A percentile compares a stretch with the other conserved stretches of the same genome.
phyloP scores from a whole-genome alignment of 2,329 filamentous ascomycete genomes.

The Fusarium gaditjirri region DNA sequence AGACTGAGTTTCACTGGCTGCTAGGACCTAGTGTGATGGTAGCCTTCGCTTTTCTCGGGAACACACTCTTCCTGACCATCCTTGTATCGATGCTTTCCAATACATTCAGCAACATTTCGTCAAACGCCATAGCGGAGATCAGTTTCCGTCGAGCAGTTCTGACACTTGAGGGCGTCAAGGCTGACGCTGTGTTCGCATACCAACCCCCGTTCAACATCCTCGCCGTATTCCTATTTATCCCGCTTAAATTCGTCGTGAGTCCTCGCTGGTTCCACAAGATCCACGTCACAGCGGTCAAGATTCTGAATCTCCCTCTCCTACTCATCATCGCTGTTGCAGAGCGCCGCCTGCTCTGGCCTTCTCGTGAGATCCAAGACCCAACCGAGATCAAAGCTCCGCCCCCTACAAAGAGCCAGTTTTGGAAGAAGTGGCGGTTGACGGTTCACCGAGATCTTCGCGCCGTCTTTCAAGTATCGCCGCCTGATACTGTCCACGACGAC shows the following conservation, averaged over 20 bases:
- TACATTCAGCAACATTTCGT: slow-evolving; percentile 81
- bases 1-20: slow-evolving; percentile 80
- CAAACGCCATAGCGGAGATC: slow-evolving; percentile 83
- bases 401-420: slow-evolving; percentile 61
- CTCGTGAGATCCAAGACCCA: slow-evolving; percentile 27
- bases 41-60: slow-evolving; percentile 85
- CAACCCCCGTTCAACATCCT: slow-evolving; percentile 86
- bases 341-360: slow-evolving; percentile 72
- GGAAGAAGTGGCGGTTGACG: slow-evolving; percentile 75
- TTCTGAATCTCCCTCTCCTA: slow-evolving; percentile 79
- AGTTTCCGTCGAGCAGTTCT: slow-evolving; percentile 84
- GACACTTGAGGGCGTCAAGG: slow-evolving; percentile 87
- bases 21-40: slow-evolving; percentile 84
- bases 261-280: slow-evolving; percentile 92
- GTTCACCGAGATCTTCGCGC: slow-evolving; percentile 77
- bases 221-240: slow-evolving; percentile 77
- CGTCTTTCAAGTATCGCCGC: slow-evolving; percentile 78
- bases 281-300: slow-evolving; percentile 79
- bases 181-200: slow-evolving; percentile 84
- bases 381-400: slow-evolving; percentile 36
- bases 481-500: slow-evolving; percentile 66
- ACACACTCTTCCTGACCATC: slow-evolving; percentile 89
- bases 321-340: slow-evolving; percentile 77
- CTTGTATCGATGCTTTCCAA: slow-evolving; percentile 88
- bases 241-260: slow-evolving; percentile 80